Evolutionary conservation across 2,329 filamentous ascomycete species (phyloP).

Genomic region (Albophoma yamanashiensis): DNA sequence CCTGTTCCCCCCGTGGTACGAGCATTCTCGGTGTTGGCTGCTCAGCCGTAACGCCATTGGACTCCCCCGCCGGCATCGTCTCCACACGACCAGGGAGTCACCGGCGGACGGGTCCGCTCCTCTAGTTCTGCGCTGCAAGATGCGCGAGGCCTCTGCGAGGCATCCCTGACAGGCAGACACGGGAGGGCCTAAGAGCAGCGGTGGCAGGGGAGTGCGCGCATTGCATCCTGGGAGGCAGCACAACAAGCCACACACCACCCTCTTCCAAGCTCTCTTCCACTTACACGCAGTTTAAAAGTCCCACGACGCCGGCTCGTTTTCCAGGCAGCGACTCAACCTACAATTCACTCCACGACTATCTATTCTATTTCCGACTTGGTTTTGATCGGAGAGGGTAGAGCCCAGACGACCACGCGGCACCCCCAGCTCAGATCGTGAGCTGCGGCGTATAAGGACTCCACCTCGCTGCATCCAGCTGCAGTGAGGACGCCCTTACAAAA

Average conservation of each 20-base stretch:
- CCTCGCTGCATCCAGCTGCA: neutral
- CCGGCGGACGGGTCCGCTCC: neutral
- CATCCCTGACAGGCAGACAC: neutral
- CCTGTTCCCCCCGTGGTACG: neutral
- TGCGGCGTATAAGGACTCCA: neutral
- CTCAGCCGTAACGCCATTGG: slow-evolving; percentile 2
- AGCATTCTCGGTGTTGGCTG: neutral
- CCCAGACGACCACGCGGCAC: neutral
- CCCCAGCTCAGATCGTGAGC: neutral
- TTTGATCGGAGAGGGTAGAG: neutral
- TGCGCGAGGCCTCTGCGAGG: neutral
- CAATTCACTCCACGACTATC: neutral
- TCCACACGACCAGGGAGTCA: slow-evolving; percentile 3
- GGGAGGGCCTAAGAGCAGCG: neutral
- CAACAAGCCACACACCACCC: neutral
- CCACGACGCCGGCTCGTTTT: neutral
- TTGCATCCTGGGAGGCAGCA: neutral
- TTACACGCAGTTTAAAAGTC: neutral
- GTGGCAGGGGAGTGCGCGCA: neutral
- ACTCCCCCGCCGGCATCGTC: neutral
- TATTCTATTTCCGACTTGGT: neutral
- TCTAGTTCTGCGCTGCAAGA: too few relatives aligned
- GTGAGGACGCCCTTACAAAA: neutral
- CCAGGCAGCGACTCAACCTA: neutral
- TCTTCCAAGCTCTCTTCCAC: neutral